phyloP scores from a whole-genome alignment of 106 monocot genomes.

The Dioscorea alata region DNA sequence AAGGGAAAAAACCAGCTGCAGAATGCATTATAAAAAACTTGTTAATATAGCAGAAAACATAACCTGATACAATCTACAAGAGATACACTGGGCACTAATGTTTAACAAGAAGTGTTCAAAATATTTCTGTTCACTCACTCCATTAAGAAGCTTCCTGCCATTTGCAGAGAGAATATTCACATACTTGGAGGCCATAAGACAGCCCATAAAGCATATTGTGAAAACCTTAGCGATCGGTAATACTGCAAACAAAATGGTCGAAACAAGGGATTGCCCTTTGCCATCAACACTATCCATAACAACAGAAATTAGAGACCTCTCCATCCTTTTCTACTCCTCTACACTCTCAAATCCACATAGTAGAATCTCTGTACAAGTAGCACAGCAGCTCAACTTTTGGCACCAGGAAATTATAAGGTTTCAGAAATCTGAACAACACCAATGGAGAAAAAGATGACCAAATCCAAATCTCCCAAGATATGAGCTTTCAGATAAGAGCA shows the following conservation, averaged over 20 bases:
- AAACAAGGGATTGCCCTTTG: slow-evolving; percentile 46
- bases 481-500: too few relatives aligned
- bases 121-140: slow-evolving; percentile 38
- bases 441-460: too few relatives aligned
- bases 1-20: slow-evolving; percentile 81
- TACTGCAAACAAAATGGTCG: slow-evolving; percentile 63
- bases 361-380: neutral
- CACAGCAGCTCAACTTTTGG: too few relatives aligned
- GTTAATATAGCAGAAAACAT: neutral
- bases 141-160: slow-evolving; percentile 95
- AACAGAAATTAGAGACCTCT: slow-evolving; percentile 35
- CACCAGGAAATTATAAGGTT: too few relatives aligned
- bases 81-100: neutral
- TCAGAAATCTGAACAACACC: too few relatives aligned
- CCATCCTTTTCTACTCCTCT: slow-evolving; percentile 18
- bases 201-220: slow-evolving; percentile 84
- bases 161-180: slow-evolving; percentile 79
- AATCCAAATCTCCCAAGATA: too few relatives aligned
- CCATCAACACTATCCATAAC: slow-evolving; percentile 30
- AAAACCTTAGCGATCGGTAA: slow-evolving; percentile 87
- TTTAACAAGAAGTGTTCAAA: neutral
- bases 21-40: neutral
- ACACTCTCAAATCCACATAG: neutral
- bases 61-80: neutral
- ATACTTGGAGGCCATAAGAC: slow-evolving; percentile 84